Evolutionary conservation across 208 protist genomes (phyloP), one percentile per base, ranked within the genome.

Genomic region (Phytomonas sp.): DNA sequence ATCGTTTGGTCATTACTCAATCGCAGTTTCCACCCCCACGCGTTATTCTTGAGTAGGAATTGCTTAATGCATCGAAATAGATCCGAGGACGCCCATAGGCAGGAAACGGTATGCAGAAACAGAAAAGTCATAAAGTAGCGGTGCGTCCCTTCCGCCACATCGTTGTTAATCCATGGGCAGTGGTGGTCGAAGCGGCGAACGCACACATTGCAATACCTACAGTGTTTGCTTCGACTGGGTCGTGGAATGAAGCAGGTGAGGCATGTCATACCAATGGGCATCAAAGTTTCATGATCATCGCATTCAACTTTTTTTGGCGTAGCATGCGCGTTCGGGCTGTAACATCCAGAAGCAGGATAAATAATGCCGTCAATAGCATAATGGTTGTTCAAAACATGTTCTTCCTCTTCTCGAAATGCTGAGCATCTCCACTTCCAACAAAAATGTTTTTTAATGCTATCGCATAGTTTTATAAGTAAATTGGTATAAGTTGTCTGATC

Each of bases 111-210:
- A 79, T 98, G 92, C 17, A 68, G 68, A 56, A 93, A 60, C 28
- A 99, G 78, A 69, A 98, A 98, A 26, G 83, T 72, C 4, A 95
- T 67, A 75, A 97, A 97, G 81, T 88, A 96, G 17, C 92, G 87
- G 74, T 96, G 92, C 43, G 96, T 98, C 33, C 83, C 81, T 67
- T 97, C 95, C 36, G 96, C 97, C 37, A 98, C 95, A 81, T 97
- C 96, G 71, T 97, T 98, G 86, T 98, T 98, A 30, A 99, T 92
- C 97, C 97, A 99, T 30, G 87, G 88, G 79, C 97, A 99, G 80
- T 98, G 95, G 74, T 99, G 97, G 74, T 99, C 97, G 75, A 91
- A 98, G 66, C 92, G 91, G 34, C 95, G 86, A 26, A 99, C 95
- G 82, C 97, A 99, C 37, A 68, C 66, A 37, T 93, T 72, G 75